Base-by-base conservation (phyloP, 139 green algal genomes). In the Chlamydomonas eustigma region DNA sequence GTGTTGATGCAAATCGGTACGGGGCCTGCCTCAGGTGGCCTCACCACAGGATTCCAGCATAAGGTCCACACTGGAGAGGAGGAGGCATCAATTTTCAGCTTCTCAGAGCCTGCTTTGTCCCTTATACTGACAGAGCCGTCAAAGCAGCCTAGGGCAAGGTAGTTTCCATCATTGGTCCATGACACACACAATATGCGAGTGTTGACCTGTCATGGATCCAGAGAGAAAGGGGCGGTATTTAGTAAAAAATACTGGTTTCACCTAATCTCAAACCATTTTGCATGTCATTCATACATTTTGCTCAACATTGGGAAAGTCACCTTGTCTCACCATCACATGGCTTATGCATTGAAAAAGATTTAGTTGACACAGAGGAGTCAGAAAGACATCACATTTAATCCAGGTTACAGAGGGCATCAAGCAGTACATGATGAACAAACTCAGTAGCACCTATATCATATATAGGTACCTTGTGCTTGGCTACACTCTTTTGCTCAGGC, bases 401-500 rank as follows among this genome's bases (percentile, higher is more conserved):
- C n/a, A n/a, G n/a, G n/a, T n/a, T n/a, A n/a, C n/a, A n/a, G n/a
- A n/a, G n/a, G n/a, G n/a, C n/a, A n/a, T n/a, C n/a, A n/a, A n/a
- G n/a, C n/a, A n/a, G n/a, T n/a, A n/a, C n/a, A n/a, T n/a, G n/a
- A n/a, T n/a, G n/a, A n/a, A n/a, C n/a, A n/a, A n/a, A n/a, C n/a
- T n/a, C n/a, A n/a, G n/a, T n/a, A n/a, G n/a, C n/a, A n/a, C n/a
- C n/a, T n/a, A n/a, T n/a, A 28, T 18, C 44, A 70, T 6, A 70
- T 22, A 24, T 8, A 8, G 77, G 2, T 39, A 91, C 90, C 85
- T 94, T 95, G 82, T 94, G 90, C 79, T 96, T 96, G 2, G 87
- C 78, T 12, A 96, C 91, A 12, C 84, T 89, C 78, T 93, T 94
- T 77, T 94, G 86, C 78, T 96, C 89, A 3, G 91, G 90, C 6